A percentile compares a stretch with the other conserved stretches of the same genome.
phyloP scores from a whole-genome alignment of 345 rosid species.

The Rhizophora apiculata region DNA sequence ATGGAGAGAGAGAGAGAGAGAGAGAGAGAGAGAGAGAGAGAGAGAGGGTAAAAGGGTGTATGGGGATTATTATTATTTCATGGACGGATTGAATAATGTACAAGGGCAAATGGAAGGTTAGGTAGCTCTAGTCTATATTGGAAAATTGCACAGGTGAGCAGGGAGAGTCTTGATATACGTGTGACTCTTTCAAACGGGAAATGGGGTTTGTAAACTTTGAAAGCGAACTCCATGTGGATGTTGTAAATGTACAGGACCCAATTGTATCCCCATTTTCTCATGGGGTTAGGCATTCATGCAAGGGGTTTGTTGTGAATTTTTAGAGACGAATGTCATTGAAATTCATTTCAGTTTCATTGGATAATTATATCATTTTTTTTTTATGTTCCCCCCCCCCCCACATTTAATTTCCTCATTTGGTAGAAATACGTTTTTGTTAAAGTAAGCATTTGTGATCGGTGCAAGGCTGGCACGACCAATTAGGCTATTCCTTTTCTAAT shows the following conservation, averaged over 20 bases:
- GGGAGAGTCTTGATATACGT: background rate
- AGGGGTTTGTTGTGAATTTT: background rate
- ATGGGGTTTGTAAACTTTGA: conserved; percentile 9
- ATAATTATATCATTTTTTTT: too few relatives aligned
- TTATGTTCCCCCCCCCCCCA: too few relatives aligned
- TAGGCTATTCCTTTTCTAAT: too few relatives aligned
- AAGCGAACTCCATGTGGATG: conserved; percentile 42
- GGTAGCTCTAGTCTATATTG: conserved; percentile 11
- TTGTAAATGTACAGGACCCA: conserved; percentile 29
- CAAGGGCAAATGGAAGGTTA: background rate
- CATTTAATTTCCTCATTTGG: too few relatives aligned
- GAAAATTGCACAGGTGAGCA: background rate
- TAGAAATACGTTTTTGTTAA: too few relatives aligned
- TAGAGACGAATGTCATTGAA: background rate
- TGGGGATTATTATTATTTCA: background rate
- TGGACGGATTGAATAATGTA: too few relatives aligned
- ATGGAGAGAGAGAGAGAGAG: background rate
- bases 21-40: background rate
- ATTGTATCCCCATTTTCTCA: background rate
- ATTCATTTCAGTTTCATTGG: too few relatives aligned
- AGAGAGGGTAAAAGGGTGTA: too few relatives aligned
- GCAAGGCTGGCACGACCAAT: too few relatives aligned
- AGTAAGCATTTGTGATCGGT: too few relatives aligned
- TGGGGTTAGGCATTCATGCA: background rate
- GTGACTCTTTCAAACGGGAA: conserved; percentile 20